Conservation (phyloP, 108 stramenopile genomes). For the Chaetoceros muelleri region DNA sequence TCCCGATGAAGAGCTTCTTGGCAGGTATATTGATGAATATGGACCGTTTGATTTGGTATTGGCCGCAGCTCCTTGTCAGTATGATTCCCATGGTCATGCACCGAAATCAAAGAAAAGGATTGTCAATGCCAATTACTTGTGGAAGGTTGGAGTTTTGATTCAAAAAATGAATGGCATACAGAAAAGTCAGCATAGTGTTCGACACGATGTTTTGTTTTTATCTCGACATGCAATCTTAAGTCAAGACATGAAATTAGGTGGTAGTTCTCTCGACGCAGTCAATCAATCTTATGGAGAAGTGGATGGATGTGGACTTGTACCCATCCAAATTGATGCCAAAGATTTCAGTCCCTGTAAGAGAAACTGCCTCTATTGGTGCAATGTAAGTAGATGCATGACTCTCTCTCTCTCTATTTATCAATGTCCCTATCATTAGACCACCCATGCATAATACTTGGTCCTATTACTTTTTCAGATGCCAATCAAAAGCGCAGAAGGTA, state of each 20-base stretch:
- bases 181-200: neutral
- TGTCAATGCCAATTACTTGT: constrained; percentile 12
- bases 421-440: neutral
- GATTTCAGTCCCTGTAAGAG: constrained; percentile 12
- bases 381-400: constrained; percentile 6
- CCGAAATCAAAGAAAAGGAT: neutral
- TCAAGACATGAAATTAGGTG: too few species aligned
- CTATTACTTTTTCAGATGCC: constrained; percentile 1
- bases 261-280: constrained; percentile 3
- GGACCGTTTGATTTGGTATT: constrained; percentile 19
- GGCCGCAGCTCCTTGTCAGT: constrained; percentile 19
- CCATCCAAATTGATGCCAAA: constrained; percentile 17
- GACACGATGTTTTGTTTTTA: constrained; percentile 13
- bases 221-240: constrained; percentile 23
- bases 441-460: neutral
- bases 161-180: constrained; percentile 11
- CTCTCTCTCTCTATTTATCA: neutral
- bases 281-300: constrained; percentile 6
- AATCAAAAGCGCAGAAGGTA: constrained; percentile 3
- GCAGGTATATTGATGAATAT: constrained; percentile 5
- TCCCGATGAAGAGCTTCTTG: constrained; percentile 1
- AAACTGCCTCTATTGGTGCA: constrained; percentile 20
- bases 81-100: constrained; percentile 11
- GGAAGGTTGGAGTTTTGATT: constrained; percentile 17
- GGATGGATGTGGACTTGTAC: constrained; percentile 5